These are phyloP conservation scores for Plasmodium knowlesi DNA, from an alignment of 169 alveolate species.

Conservation along the genomic window DNA sequence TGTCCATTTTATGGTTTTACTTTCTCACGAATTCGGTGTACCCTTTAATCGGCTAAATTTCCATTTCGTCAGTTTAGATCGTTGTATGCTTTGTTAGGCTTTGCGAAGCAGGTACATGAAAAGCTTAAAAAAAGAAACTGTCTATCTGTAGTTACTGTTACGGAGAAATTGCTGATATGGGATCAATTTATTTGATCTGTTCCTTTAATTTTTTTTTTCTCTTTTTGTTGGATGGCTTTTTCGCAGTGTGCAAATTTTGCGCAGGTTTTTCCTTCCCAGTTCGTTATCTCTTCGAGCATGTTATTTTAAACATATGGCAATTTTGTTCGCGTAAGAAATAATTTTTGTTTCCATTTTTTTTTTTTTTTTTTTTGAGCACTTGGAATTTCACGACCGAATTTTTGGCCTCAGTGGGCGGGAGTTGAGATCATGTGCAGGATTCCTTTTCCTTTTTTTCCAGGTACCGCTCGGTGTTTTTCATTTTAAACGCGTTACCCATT, in stretches of 20 bases:
- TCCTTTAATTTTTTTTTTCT: background rate
- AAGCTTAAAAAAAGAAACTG: background rate
- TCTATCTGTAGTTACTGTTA: background rate
- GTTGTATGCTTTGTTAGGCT: background rate
- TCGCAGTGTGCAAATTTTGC: background rate
- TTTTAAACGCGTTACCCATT: background rate
- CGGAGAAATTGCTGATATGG: background rate
- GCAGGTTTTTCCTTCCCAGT: background rate
- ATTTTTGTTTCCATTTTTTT: background rate
- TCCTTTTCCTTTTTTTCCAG: background rate
- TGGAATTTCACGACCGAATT: background rate
- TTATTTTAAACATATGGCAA: background rate
- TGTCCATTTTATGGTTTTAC: background rate
- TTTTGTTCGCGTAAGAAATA: background rate
- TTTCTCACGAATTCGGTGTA: background rate
- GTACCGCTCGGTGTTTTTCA: background rate
- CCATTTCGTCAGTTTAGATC: background rate
- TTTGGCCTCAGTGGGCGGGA: background rate
- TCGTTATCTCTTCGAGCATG: background rate
- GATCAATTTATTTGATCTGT: background rate
- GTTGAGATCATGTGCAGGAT: background rate
- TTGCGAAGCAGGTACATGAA: background rate
- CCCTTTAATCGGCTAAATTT: background rate
- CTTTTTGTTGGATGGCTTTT: background rate
- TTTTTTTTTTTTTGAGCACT: background rate